Evolutionary conservation across 768 basidiomycete species (phyloP).

Genomic region (Solioccasus polychromus): DNA sequence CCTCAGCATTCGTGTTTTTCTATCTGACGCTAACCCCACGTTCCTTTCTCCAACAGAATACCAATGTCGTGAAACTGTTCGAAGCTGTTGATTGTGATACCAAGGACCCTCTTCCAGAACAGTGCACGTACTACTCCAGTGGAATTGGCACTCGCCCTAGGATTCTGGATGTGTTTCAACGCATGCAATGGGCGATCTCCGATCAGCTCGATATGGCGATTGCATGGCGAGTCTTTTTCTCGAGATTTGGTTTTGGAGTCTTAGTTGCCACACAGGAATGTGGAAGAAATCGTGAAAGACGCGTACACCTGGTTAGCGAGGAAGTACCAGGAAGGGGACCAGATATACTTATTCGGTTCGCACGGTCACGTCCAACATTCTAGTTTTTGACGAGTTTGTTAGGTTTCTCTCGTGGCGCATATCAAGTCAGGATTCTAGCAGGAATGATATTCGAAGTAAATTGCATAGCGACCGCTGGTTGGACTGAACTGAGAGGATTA

Average conservation of each 20-base stretch:
- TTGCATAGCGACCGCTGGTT: background rate
- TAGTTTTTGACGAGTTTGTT: background rate
- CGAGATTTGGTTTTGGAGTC: too few relatives aligned
- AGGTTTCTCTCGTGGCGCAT: slow-evolving; percentile 43
- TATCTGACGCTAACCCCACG: background rate
- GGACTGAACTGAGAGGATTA: background rate
- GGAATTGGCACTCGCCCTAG: slow-evolving; percentile 35
- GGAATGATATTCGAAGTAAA: slow-evolving; percentile 37
- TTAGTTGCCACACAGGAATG: slow-evolving; percentile 24
- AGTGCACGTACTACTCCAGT: slow-evolving; percentile 35
- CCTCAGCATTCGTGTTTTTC: background rate
- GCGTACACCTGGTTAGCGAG: slow-evolving; percentile 32
- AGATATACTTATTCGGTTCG: background rate
- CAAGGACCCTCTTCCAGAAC: slow-evolving; percentile 12
- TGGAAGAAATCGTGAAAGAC: slow-evolving; percentile 30
- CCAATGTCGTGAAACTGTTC: slow-evolving; percentile 35
- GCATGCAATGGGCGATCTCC: slow-evolving; percentile 9
- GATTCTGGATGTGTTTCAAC: slow-evolving; percentile 22
- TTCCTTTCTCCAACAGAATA: slow-evolving; percentile 28
- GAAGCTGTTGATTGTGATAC: slow-evolving; percentile 19
- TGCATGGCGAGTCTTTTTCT: slow-evolving; percentile 28
- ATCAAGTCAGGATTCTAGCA: slow-evolving; percentile 36
- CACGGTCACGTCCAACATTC: background rate
- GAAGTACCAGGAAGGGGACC: background rate
- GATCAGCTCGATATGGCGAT: slow-evolving; percentile 33